Evolutionary conservation across 1,284 basidiomycete genomes (phyloP).

Genomic region (Ustilago cynodontis): DNA sequence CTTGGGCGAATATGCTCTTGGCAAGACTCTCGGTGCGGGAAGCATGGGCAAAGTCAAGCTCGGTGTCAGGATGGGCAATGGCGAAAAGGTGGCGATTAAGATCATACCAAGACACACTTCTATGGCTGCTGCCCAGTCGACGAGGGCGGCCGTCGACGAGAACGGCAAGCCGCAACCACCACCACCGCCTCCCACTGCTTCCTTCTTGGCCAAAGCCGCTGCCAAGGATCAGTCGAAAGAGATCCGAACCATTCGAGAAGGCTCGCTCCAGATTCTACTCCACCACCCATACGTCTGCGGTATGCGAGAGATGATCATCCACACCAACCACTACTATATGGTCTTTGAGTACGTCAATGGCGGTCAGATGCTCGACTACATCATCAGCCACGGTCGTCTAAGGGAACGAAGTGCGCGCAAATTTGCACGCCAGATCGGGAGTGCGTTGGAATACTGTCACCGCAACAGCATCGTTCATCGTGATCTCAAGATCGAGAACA

Average conservation of each 20-base stretch:
- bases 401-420: constrained; percentile 94
- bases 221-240: constrained; percentile 93
- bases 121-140: constrained; percentile 71
- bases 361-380: constrained; percentile 99
- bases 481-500: constrained; percentile 99
- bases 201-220: constrained; percentile 63
- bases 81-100: constrained; percentile 98
- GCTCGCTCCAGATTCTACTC: constrained; percentile 89
- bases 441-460: constrained; percentile 96
- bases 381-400: constrained; percentile 96
- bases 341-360: constrained; percentile 98
- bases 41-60: constrained; percentile 99
- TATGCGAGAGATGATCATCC: constrained; percentile 88
- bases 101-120: constrained; percentile 88
- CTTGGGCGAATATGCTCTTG: constrained; percentile 93
- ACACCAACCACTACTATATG: constrained; percentile 90
- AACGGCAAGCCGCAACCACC: constrained; percentile 69
- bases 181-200: constrained; percentile 48
- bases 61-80: constrained; percentile 86
- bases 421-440: constrained; percentile 96
- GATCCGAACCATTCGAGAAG: constrained; percentile 93
- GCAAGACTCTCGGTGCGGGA: constrained; percentile 96
- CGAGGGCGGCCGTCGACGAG: constrained; percentile 67
- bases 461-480: constrained; percentile 97
- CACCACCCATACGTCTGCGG: constrained; percentile 99